Base-by-base conservation (phyloP, 768 basidiomycete genomes). In the Lactifluus hygrophoroides region DNA sequence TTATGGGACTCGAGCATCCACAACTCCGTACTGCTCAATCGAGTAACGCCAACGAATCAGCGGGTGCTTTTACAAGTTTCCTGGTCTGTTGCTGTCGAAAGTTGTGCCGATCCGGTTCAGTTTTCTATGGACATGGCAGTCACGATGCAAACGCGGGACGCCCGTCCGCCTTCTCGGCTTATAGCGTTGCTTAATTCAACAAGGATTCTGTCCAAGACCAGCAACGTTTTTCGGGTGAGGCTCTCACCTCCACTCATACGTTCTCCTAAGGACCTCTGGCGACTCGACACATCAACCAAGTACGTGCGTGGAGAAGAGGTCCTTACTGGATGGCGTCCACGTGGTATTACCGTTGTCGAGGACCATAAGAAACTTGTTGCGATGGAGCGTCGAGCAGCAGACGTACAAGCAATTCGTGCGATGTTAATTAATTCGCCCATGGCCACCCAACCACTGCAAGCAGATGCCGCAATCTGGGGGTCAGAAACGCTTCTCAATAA, bases 1-100 rank as follows among this genome's bases (percentile, higher is more conserved):
- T 76, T 89, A 6, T 98, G 95, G 94, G 96, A 99, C 72, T 92
- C 91, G 1, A 92, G 93, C 57, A 74, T 90, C 13, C 96, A 97
- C 69, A 84, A 91, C 64, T 93, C 91, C 13, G 69, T 83, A 16
- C 74, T 94, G 44, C 78, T 99, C 60, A 95, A 99, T 69, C 82
- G 86, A 27, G 85, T 93, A 38, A 95, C 94, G 2, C 77, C 82
- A 3, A 68, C 82, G 4, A 83, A 84, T 46, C 90, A 94, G 64
- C 84, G 90, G 37, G 76, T 96, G 10, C 74, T 96, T 32, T 68
- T 97, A 27, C 86, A 90, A 67, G 68, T 96, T 5, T 77, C 76
- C 35, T 95, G 85, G 81, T 77, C 81, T 30, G 79, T 97, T 28
- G 86, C 82, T 5, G 83, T 94, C n/a, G 89, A 90, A 46, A 85